A percentile compares a stretch with the other conserved stretches of the same genome.
These are phyloP conservation scores for Cryphonectria carpinicola DNA, from an alignment of 2,329 filamentous ascomycete species.

Conservation along the genomic window DNA sequence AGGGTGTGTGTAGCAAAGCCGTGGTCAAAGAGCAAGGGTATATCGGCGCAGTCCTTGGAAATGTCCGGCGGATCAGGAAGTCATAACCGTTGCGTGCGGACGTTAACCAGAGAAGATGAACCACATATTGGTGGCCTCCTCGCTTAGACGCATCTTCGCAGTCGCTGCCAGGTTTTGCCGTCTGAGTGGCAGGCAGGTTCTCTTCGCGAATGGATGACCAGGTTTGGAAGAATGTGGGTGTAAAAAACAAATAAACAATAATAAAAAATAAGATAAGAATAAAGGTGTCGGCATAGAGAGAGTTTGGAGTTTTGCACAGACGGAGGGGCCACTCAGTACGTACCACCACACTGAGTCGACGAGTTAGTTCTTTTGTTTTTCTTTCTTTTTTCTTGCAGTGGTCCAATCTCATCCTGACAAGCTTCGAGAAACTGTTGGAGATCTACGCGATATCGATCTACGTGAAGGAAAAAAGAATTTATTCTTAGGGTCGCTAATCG, in stretches of 20 bases:
- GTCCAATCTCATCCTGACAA: not conserved
- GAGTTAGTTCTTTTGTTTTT: not conserved
- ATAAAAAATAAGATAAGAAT: too few relatives aligned
- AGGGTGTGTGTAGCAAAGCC: not conserved
- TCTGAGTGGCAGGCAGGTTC: not conserved
- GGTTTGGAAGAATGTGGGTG: too few relatives aligned
- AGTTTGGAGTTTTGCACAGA: not conserved
- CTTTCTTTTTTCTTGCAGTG: not conserved
- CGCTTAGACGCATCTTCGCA: not conserved
- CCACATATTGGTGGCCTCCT: not conserved
- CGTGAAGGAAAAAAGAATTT: not conserved
- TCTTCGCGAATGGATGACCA: not conserved
- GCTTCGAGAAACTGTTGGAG: not conserved
- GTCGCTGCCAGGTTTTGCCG: not conserved
- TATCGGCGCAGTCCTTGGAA: not conserved
- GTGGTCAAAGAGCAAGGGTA: not conserved
- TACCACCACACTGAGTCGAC: too few relatives aligned
- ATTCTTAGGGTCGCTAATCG: not conserved
- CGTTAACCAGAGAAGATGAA: not conserved
- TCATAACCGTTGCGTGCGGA: conserved; percentile 1
- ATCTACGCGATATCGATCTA: not conserved
- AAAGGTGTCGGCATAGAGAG: not conserved
- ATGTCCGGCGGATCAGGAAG: not conserved
- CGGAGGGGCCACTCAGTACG: not conserved
- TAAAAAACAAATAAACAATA: too few relatives aligned